Conservation (phyloP, 345 rosid genomes). For the Euclidium syriacum region DNA sequence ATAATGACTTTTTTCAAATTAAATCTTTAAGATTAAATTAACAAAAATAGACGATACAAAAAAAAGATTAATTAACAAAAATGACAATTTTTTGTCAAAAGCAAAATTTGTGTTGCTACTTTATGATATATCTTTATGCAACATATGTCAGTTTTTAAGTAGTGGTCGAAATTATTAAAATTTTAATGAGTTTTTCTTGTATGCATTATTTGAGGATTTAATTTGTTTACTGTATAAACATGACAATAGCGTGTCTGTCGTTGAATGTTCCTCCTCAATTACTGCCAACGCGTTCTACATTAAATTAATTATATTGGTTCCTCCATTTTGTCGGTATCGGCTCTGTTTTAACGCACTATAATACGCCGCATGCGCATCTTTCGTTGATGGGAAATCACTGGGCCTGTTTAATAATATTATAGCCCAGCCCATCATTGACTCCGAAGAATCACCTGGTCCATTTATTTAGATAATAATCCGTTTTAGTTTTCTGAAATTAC, state of each 20-base stretch:
- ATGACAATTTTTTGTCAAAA: too few relatives aligned
- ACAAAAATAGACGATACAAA: too few relatives aligned
- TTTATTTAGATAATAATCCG: too few relatives aligned
- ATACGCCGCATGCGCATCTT: conserved; percentile 7
- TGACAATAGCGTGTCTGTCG: not conserved
- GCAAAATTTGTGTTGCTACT: too few relatives aligned
- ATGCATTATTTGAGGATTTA: not conserved
- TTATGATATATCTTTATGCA: too few relatives aligned
- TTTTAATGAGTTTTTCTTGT: not conserved
- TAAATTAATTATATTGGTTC: not conserved
- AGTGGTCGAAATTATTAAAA: too few relatives aligned
- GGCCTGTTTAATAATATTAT: not conserved
- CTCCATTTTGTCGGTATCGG: conserved; percentile 9
- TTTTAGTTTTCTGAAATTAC: not conserved
- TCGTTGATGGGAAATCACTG: not conserved
- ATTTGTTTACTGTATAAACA: not conserved
- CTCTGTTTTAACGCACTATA: not conserved
- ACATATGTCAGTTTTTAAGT: too few relatives aligned
- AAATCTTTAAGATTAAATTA: too few relatives aligned
- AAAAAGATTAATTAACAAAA: too few relatives aligned
- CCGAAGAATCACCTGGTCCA: not conserved
- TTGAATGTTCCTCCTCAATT: conserved; percentile 21
- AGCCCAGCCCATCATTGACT: not conserved
- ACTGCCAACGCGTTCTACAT: not conserved
- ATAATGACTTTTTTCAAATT: not conserved